Base-by-base conservation (phyloP, 129 eudicot genomes). In the Tanacetum coccineum region DNA sequence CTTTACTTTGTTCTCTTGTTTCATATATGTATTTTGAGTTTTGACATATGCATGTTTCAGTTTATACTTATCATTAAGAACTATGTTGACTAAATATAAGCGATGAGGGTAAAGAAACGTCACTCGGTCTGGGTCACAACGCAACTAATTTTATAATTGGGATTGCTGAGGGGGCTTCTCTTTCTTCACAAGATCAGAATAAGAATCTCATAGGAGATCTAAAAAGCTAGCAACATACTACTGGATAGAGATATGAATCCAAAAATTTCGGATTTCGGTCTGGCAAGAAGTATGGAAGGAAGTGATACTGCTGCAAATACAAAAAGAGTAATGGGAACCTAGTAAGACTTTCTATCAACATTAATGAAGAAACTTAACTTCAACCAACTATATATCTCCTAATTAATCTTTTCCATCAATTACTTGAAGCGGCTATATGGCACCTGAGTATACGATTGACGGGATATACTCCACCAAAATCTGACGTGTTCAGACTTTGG, bases 231-330 rank as follows among this genome's bases (percentile, higher is more conserved):
- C 50, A 81, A 81, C 22, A 61, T 77, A 36, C 54, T 81, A 47
- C 65, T 81, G 25, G 86, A 81, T 65, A 26, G 13, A 14, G 64
- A 81, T 40, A 54, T 81, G 70, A 70, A 77, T n/a, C 78, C 86
- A 0, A 81, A 70, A 48, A 81, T 81, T 50, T 78, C 86, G 36
- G 82, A 78, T 62, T 77, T 81, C 70, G 86, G 86, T 59, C 44
- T 78, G 17, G 86, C 82, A 1, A 78, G 78, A 78, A 74, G 52
- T 22, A 54, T 81, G 30, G 64, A 55, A 65, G 82, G 74, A 64
- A 60, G 62, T 36, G 74, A 78, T 60, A 54, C 32, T 9, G 65
- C 47, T 18, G 67, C 55, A 46, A 81, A 74, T 13, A 78, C 61
- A 17, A 51, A 70, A 0, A 58, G 57, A 61, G 80, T 81, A 3